These are phyloP conservation scores for Crinitomyces ghanaensis DNA, from an alignment of 805 yeast species.

Conservation along the genomic window DNA sequence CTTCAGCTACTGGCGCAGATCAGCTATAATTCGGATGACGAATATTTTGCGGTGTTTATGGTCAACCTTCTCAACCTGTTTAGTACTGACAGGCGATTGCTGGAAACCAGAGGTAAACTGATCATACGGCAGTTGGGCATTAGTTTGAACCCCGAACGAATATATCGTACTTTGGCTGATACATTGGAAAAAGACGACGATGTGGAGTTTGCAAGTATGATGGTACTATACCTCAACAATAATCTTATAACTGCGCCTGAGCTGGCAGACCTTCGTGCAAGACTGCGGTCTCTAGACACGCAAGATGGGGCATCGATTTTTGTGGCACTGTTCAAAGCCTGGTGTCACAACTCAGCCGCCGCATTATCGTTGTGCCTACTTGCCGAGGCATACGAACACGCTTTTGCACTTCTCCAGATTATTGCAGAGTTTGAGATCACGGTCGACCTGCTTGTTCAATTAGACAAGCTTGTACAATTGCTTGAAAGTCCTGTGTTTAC, in stretches of 20 bases:
- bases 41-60: slow-evolving; percentile 65
- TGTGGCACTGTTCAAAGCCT: slow-evolving; percentile 66
- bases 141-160: slow-evolving; percentile 68
- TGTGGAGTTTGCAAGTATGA: slow-evolving; percentile 58
- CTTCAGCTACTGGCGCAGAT: slow-evolving; percentile 63
- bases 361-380: slow-evolving; percentile 73
- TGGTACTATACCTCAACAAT: slow-evolving; percentile 80
- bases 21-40: slow-evolving; percentile 59
- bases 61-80: slow-evolving; percentile 57
- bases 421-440: slow-evolving; percentile 74
- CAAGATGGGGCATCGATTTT: slow-evolving; percentile 59
- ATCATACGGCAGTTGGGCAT: slow-evolving; percentile 76
- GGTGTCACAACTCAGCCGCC: slow-evolving; percentile 90
- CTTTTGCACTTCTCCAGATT: slow-evolving; percentile 69
- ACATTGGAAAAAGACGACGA: slow-evolving; percentile 54
- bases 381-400: slow-evolving; percentile 80
- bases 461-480: slow-evolving; percentile 81
- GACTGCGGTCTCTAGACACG: slow-evolving; percentile 51
- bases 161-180: slow-evolving; percentile 68
- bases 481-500: slow-evolving; percentile 90
- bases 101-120: slow-evolving; percentile 68
- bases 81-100: slow-evolving; percentile 52
- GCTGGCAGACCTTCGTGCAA: slow-evolving; percentile 53
- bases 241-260: slow-evolving; percentile 82
- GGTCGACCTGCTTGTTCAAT: slow-evolving; percentile 67